Evolutionary conservation across 306 rosid genomes (phyloP), one percentile per base, ranked within the genome.

Genomic region (Pterocarpus santalinus): DNA sequence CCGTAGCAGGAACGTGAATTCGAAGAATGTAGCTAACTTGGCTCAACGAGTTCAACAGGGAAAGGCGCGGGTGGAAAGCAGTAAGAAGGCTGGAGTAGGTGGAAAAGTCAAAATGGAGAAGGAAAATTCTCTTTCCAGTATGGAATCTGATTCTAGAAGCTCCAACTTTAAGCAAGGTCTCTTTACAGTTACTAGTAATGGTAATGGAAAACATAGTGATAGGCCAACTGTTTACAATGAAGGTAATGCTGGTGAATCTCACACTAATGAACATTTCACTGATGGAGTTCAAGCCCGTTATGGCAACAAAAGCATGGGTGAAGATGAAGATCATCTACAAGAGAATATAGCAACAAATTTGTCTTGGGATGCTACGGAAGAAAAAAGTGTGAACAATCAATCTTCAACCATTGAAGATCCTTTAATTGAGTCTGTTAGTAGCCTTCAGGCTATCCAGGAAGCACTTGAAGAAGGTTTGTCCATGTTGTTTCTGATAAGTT

Each of bases 61-160:
- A 47, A 91, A 86, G 86, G 90, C 87, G 12, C 79, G 35, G 56
- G 55, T 51, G 33, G 97, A 96, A 61, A 83, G 88, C 79, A 86
- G 89, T 85, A 93, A 87, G 79, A 95, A 93, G 80, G 86, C 83
- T 52, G 89, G 89, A 79, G 97, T 90, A 80, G 94, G 94, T 66
- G 98, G 86, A 60, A 82, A 84, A 90, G 89, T 81, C 65, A 85
- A 80, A 76, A 63, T 85, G 52, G 91, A 88, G 90, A 87, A 75
- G 88, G 94, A 95, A 75, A 91, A 90, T 84, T 95, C 98, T 75
- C 76, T 81, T 77, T 89, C 97, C 51, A 93, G 97, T 85, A 1
- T 92, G 81, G 98, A 96, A 63, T 96, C 98, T 71, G 98, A 96
- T 86, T 95, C 99, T n/a, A 89, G 92, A 81, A 94, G 96, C 89